phyloP scores from a whole-genome alignment of 2,329 filamentous ascomycete genomes.

The Madurella fahalii region DNA sequence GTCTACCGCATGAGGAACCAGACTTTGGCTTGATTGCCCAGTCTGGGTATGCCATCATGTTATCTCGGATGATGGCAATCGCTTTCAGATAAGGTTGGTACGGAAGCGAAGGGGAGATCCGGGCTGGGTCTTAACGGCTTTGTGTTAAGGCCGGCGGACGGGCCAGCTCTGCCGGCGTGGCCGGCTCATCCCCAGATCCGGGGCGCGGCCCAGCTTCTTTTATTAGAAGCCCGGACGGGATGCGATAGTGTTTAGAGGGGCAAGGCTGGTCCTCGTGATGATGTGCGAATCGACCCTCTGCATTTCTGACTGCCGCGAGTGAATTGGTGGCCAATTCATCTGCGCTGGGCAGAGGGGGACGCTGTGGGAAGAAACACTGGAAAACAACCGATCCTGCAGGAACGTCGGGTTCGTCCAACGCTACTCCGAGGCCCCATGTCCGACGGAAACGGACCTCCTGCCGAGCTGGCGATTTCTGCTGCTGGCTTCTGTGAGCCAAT shows the following conservation, averaged over 20 bases:
- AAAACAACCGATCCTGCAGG: conserved; percentile 22
- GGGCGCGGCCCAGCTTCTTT: conserved; percentile 22
- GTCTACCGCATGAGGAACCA: not conserved
- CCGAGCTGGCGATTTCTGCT: conserved; percentile 1
- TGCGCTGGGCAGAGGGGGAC: conserved; percentile 13
- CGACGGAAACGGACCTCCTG: conserved; percentile 11
- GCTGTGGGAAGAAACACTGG: conserved; percentile 1
- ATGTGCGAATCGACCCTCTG: not conserved
- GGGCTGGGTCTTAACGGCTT: conserved; percentile 14
- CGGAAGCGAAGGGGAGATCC: conserved; percentile 18
- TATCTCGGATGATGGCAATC: not conserved
- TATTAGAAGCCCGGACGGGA: conserved; percentile 23
- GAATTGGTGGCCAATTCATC: conserved; percentile 23
- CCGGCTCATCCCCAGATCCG: conserved; percentile 18
- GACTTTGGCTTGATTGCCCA: not conserved
- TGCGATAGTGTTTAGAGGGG: conserved; percentile 10
- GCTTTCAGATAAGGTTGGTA: conserved; percentile 18
- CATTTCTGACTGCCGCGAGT: conserved; percentile 6
- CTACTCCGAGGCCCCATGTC: not conserved
- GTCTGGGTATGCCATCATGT: not conserved
- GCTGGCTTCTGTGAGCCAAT: not conserved
- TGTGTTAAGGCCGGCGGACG: conserved; percentile 7
- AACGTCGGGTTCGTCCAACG: conserved; percentile 17
- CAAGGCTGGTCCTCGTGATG: conserved; percentile 7
- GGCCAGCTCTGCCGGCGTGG: conserved; percentile 15